Evolutionary conservation across 73 alveolate genomes (phyloP), one percentile per base, ranked within the genome.

Genomic region (Tetrahymena thermophila): DNA sequence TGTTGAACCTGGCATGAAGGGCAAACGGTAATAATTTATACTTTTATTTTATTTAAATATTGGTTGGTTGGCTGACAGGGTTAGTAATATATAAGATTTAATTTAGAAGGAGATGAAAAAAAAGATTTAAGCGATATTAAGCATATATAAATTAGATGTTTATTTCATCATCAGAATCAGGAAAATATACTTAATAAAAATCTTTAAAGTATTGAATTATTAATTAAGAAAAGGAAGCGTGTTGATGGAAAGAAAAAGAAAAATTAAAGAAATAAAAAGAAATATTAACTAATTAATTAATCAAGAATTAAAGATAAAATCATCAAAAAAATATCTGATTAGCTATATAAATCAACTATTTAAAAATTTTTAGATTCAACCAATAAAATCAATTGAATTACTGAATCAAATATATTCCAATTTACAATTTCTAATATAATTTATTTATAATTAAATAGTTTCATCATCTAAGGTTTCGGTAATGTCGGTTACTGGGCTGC

Each of bases 401-500:
- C 89, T 71, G 89, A 71, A 71, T 71, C 89, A 28, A 28, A 71
- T 71, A 4, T 58, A n/a, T 28, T 23, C 3, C 23, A 4, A 4
- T 5, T 0, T 56, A 4, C 89, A 71, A 71, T 71, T 56, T 56
- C 43, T 71, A 71, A 25, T 28, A 1, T 9, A 85, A 34, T 13
- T 44, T 97, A 97, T 34, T 85, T 96, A 43, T 85, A 71, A 37
- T 96, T 93, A 44, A 97, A 97, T 96, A 96, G 97, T n/a, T 95
- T 98, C 97, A 94, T 94, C 93, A 85, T 98, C 56, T 96, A 98
- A 97, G 99, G 99, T n/a, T 98, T 97, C 94, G 99, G 99, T 94
- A 98, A 98, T 94, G 99, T 98, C 94, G 99, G 99, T n/a, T 97
- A 97, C 95, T 98, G 98, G 98, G 99, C 99, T 58, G 96, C 98